Evolutionary conservation across 805 yeast genomes (phyloP).

Genomic region (Debaryomyces maramus): DNA sequence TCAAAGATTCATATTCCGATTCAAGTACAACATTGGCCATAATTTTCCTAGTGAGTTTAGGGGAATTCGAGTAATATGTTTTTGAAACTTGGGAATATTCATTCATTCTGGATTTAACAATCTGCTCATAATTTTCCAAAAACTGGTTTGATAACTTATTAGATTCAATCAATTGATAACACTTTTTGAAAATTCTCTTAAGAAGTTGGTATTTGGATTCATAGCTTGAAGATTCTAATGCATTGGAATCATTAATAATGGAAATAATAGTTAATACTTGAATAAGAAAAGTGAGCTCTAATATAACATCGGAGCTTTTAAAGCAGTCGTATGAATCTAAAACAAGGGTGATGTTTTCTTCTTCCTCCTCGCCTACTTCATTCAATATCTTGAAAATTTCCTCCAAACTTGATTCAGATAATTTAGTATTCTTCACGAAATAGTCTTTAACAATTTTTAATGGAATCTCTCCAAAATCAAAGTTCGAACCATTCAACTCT

Average conservation of each 20-base stretch:
- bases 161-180: conserved; percentile 58
- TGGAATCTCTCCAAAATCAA: conserved; percentile 79
- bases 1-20: conserved; percentile 56
- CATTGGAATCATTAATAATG: conserved; percentile 22
- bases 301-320: conserved; percentile 52
- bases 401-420: conserved; percentile 31
- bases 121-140: conserved; percentile 26
- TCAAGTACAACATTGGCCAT: conserved; percentile 58
- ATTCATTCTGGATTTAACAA: conserved; percentile 35
- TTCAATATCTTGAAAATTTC: conserved; percentile 31
- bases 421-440: conserved; percentile 23
- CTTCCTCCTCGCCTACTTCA: conserved; percentile 31
- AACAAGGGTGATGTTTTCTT: conserved; percentile 41
- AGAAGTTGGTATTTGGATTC: conserved; percentile 33
- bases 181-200: conserved; percentile 55
- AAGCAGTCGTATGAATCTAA: conserved; percentile 66
- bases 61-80: not conserved
- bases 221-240: conserved; percentile 17
- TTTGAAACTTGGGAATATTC: conserved; percentile 46
- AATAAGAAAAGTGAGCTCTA: conserved; percentile 57
- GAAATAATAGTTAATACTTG: conserved; percentile 48
- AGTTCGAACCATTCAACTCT: conserved; percentile 67
- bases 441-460: conserved; percentile 40
- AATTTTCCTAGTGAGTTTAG: conserved; percentile 18
- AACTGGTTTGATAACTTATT: conserved; percentile 46